Evolutionary conservation across 441 rosid species (phyloP).

Genomic region (Melastoma candidum): DNA sequence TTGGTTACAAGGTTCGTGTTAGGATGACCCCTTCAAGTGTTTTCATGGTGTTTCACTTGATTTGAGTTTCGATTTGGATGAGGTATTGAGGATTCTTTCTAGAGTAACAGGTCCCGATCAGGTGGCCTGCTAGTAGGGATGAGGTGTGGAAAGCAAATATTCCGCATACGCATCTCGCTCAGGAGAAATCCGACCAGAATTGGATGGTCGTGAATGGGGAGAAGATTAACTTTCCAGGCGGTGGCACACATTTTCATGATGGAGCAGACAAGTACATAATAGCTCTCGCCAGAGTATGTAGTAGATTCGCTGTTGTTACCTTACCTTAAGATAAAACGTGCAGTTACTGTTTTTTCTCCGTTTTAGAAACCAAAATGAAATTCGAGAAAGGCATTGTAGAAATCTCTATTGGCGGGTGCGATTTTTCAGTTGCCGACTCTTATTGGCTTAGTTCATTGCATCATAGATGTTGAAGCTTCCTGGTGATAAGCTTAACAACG

Average conservation of each 20-base stretch:
- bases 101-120: too few species aligned
- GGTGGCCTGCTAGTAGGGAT: too few species aligned
- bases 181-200: constrained; percentile 89
- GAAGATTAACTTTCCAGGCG: constrained; percentile 91
- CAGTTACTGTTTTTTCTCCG: neutral
- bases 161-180: constrained; percentile 90
- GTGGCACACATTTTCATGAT: constrained; percentile 91
- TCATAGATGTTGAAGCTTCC: constrained; percentile 89
- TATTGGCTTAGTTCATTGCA: constrained; percentile 8
- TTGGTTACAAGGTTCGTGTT: constrained; percentile 65
- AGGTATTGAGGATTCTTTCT: too few species aligned
- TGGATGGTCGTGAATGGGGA: constrained; percentile 28
- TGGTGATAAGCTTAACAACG: constrained; percentile 68
- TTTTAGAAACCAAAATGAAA: neutral
- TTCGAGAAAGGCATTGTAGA: too few species aligned
- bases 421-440: constrained; percentile 10
- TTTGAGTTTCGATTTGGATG: too few species aligned
- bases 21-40: neutral
- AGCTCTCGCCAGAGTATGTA: constrained; percentile 73
- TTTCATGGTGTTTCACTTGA: neutral
- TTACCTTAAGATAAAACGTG: too few species aligned
- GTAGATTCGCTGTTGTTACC: neutral
- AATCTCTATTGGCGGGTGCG: neutral
- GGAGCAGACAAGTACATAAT: constrained; percentile 95
- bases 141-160: constrained; percentile 48